These are phyloP conservation scores for Vicia sativa DNA, from an alignment of 306 rosid species.

Conservation along the genomic window DNA sequence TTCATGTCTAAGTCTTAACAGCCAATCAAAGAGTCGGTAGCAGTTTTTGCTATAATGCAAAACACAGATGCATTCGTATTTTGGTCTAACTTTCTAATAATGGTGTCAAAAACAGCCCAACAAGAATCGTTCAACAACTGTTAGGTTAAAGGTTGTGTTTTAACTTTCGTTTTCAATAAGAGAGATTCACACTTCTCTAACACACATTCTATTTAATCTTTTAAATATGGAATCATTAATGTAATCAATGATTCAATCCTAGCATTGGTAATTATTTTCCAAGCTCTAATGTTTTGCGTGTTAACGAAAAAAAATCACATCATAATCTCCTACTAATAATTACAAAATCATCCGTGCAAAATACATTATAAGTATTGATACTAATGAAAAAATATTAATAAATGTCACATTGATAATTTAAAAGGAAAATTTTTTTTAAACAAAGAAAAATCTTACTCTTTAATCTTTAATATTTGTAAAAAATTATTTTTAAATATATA, in stretches of 20 bases:
- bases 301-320: not conserved
- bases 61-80: not conserved
- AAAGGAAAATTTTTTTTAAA: no score
- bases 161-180: slow-evolving; percentile 30
- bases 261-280: slow-evolving; percentile 1
- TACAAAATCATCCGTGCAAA: not conserved
- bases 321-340: not conserved
- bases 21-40: slow-evolving; percentile 28
- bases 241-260: not conserved
- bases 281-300: slow-evolving; percentile 4
- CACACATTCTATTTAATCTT: not conserved
- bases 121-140: slow-evolving; percentile 28
- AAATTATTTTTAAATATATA: no score
- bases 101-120: slow-evolving; percentile 8
- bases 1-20: slow-evolving; percentile 29
- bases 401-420: no score
- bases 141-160: slow-evolving; percentile 35
- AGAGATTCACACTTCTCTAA: slow-evolving; percentile 35
- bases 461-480: no score
- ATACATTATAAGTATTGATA: no score
- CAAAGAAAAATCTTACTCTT: no score
- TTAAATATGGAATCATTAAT: slow-evolving; percentile 29
- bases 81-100: slow-evolving; percentile 16
- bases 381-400: no score
- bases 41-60: slow-evolving; percentile 10